A percentile compares a stretch with the other conserved stretches of the same genome.
Conservation (phyloP, 768 basidiomycete genomes). For the Mycena chlorophos region DNA sequence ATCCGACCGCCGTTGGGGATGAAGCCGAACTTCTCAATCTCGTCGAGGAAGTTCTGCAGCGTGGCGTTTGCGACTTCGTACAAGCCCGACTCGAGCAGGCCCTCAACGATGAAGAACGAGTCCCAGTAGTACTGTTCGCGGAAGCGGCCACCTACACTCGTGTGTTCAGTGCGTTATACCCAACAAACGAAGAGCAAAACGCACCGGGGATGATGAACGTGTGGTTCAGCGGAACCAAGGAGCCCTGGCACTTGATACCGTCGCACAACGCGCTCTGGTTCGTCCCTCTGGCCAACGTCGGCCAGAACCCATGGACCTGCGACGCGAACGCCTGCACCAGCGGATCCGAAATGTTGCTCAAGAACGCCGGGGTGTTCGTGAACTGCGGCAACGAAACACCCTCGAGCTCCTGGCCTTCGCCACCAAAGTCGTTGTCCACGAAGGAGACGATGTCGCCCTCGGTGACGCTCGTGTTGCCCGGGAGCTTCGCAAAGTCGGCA, state of each 20-base stretch:
- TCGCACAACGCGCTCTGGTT: conserved; percentile 63
- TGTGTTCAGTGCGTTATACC: neutral
- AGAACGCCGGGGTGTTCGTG: conserved; percentile 60
- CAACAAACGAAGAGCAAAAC: conserved; percentile 10
- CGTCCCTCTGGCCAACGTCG: conserved; percentile 71
- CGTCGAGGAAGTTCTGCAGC: conserved; percentile 94
- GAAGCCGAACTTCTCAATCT: conserved; percentile 81
- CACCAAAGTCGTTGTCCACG: conserved; percentile 71
- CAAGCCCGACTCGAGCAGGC: conserved; percentile 79
- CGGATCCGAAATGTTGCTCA: conserved; percentile 69
- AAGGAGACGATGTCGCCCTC: conserved; percentile 68
- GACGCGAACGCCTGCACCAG: conserved; percentile 70
- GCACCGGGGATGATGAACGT: conserved; percentile 89
- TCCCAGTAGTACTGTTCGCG: conserved; percentile 75
- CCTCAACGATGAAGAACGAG: conserved; percentile 87
- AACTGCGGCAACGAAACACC: conserved; percentile 63
- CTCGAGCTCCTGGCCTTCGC: conserved; percentile 84
- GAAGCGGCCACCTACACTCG: conserved; percentile 61
- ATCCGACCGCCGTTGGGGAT: conserved; percentile 93
- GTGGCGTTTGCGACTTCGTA: conserved; percentile 72
- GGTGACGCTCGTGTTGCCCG: conserved; percentile 40
- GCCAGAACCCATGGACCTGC: conserved; percentile 87
- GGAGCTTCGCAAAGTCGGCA: conserved; percentile 52
- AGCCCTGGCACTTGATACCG: conserved; percentile 68
- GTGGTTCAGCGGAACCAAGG: conserved; percentile 86